Conservation (phyloP, 768 basidiomycete species). For the Mycena vulgaris region DNA sequence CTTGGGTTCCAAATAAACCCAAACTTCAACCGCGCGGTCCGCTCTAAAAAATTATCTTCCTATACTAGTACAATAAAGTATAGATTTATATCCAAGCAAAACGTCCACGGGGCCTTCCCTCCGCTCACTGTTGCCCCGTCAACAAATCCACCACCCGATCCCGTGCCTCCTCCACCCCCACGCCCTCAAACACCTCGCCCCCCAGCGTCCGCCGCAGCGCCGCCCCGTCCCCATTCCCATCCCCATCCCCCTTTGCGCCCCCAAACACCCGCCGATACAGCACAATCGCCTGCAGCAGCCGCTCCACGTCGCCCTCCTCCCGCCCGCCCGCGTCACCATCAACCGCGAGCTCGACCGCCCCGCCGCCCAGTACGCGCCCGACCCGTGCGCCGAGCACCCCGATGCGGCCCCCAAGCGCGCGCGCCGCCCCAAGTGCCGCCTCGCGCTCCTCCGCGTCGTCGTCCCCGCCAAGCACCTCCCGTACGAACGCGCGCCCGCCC, state of each 20-base stretch:
- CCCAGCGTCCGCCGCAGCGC: constrained; percentile 71
- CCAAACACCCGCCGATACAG: constrained; percentile 76
- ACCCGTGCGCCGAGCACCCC: constrained; percentile 68
- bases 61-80: neutral
- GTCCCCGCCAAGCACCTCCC: constrained; percentile 44
- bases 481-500: constrained; percentile 73
- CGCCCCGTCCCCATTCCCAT: constrained; percentile 49
- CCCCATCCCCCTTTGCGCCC: constrained; percentile 51
- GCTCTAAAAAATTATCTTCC: no score
- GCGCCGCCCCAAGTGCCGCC: constrained; percentile 70
- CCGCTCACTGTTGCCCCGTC: constrained; percentile 43
- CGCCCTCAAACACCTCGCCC: constrained; percentile 58
- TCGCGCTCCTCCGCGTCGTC: constrained; percentile 58
- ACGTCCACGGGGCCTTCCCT: no score
- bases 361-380: constrained; percentile 61
- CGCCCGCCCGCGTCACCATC: constrained; percentile 33
- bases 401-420: constrained; percentile 73
- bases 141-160: constrained; percentile 85
- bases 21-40: no score
- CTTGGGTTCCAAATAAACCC: no score
- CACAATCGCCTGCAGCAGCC: constrained; percentile 71
- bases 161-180: constrained; percentile 78
- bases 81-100: no score
- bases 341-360: constrained; percentile 39
- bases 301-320: constrained; percentile 50